Conservation (phyloP, 2,329 filamentous ascomycete genomes). For the Aureobasidium sp. region DNA sequence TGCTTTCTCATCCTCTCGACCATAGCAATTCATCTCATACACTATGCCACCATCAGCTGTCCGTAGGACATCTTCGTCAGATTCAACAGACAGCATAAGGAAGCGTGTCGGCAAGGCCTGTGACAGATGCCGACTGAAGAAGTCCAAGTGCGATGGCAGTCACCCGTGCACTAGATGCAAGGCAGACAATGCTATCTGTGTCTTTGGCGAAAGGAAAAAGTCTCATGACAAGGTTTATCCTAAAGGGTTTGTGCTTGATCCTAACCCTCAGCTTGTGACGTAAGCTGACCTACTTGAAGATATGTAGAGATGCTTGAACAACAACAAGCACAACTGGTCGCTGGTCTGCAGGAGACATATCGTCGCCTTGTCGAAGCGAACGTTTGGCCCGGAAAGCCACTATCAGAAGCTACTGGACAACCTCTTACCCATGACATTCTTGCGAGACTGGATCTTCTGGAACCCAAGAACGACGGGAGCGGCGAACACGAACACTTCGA, state of each 20-base stretch:
- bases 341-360: constrained; percentile 56
- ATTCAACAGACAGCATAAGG: constrained; percentile 36
- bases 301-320: constrained; percentile 63
- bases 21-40: background rate
- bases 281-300: constrained; percentile 29
- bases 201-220: constrained; percentile 60
- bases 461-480: constrained; percentile 42
- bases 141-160: constrained; percentile 61
- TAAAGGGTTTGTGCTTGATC: constrained; percentile 46
- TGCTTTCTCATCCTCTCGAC: background rate
- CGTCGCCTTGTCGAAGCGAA: constrained; percentile 45
- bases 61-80: constrained; percentile 13
- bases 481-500: constrained; percentile 48
- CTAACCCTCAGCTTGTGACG: background rate
- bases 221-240: constrained; percentile 61
- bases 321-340: constrained; percentile 56
- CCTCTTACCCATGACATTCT: constrained; percentile 59
- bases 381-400: constrained; percentile 48
- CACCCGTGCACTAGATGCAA: constrained; percentile 56
- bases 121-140: constrained; percentile 59
- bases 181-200: constrained; percentile 57
- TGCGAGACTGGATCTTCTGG: constrained; percentile 51
- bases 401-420: constrained; percentile 49
- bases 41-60: constrained; percentile 10
- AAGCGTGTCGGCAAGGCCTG: constrained; percentile 62